Conservation (phyloP, 495 filamentous ascomycete species). For the Rostrohypoxylon terebratum region DNA sequence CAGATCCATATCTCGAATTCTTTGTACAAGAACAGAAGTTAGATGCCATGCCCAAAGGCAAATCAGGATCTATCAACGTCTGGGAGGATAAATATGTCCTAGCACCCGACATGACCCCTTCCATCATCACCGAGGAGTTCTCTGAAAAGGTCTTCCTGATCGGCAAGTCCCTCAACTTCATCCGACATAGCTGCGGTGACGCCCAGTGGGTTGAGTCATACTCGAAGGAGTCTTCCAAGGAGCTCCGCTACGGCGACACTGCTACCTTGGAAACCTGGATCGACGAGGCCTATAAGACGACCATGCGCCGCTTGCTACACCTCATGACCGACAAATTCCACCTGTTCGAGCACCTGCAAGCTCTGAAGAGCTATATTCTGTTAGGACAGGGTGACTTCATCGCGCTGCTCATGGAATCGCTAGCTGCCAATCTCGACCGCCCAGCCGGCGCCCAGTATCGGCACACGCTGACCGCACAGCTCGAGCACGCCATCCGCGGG, state of each 20-base stretch:
- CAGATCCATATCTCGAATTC: conserved; percentile 95
- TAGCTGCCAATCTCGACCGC: conserved; percentile 90
- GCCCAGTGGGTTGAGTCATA: conserved; percentile 96
- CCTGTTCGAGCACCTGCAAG: conserved; percentile 89
- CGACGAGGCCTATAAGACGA: conserved; percentile 96
- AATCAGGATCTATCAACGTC: conserved; percentile 76
- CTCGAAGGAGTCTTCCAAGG: conserved; percentile 92
- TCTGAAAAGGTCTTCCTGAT: conserved; percentile 96
- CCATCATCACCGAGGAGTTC: conserved; percentile 91
- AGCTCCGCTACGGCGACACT: conserved; percentile 93
- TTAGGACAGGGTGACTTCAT: conserved; percentile 98
- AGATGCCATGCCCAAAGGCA: conserved; percentile 68
- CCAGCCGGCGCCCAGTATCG: conserved; percentile 96
- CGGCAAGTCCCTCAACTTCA: conserved; percentile 98
- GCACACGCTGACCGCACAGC: conserved; percentile 93
- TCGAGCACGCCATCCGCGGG: conserved; percentile 96
- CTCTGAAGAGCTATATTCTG: conserved; percentile 93
- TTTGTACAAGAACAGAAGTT: conserved; percentile 83
- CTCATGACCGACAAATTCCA: conserved; percentile 95
- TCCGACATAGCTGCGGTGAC: conserved; percentile 92
- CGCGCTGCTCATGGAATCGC: conserved; percentile 94
- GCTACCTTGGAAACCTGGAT: conserved; percentile 91
- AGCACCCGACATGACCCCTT: conserved; percentile 85
- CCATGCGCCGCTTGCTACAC: conserved; percentile 93
- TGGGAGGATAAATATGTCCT: conserved; percentile 99